Conservation (phyloP, 345 rosid species). For the Eucalyptus tenuipes region DNA sequence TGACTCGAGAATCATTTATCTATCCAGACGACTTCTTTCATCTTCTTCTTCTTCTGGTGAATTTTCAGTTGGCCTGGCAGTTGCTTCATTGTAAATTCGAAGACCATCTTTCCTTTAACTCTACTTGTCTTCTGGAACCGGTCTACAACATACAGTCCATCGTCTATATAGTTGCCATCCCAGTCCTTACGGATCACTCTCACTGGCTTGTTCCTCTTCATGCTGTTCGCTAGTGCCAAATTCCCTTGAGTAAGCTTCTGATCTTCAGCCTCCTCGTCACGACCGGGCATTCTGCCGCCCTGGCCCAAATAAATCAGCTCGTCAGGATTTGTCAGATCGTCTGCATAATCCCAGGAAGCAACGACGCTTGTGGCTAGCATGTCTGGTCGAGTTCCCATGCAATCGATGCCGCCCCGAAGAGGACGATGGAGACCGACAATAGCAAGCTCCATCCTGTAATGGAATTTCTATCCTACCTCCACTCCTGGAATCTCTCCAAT, state of each 20-base stretch:
- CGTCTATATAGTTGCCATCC: not conserved
- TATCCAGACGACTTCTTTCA: not conserved
- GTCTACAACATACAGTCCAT: not conserved
- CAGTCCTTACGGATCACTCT: not conserved
- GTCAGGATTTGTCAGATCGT: not conserved
- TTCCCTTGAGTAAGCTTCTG: constrained; percentile 9
- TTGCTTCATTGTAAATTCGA: not conserved
- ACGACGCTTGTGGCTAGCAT: not conserved
- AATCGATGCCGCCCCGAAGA: not conserved
- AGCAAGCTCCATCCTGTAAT: not conserved
- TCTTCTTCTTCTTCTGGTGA: not conserved
- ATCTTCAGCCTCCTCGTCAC: not conserved
- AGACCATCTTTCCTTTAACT: not conserved
- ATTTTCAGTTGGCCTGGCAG: not conserved
- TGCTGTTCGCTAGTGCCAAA: constrained; percentile 2
- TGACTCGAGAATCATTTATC: not conserved
- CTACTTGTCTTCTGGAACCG: not conserved
- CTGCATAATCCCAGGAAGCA: not conserved
- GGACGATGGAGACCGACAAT: constrained; percentile 1
- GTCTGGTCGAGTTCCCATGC: not conserved
- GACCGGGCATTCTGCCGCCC: not conserved
- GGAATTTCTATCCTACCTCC: constrained; percentile 1
- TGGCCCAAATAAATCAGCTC: not conserved
- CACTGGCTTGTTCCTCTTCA: not conserved
- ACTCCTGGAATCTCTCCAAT: constrained; percentile 4